Conservation (phyloP, 495 filamentous ascomycete genomes). For the Cercophora scortea region DNA sequence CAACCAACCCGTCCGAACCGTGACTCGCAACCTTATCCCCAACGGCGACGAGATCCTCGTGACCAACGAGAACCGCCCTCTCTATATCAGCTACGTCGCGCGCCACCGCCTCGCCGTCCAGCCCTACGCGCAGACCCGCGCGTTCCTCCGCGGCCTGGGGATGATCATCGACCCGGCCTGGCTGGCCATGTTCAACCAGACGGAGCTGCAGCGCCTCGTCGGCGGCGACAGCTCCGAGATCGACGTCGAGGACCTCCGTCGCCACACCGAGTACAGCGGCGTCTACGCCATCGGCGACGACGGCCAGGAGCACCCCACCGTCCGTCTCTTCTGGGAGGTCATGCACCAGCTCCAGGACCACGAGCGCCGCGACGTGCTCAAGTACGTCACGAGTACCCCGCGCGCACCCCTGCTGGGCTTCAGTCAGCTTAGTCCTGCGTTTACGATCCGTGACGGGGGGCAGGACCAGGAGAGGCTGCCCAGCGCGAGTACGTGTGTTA, state of each 20-base stretch:
- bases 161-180: slow-evolving; percentile 86
- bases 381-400: slow-evolving; percentile 92
- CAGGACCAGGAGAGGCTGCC: slow-evolving; percentile 72
- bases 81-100: slow-evolving; percentile 91
- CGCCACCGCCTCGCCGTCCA: slow-evolving; percentile 78
- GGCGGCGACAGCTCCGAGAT: slow-evolving; percentile 80
- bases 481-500: slow-evolving; percentile 95
- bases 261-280: slow-evolving; percentile 80
- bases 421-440: slow-evolving; percentile 72
- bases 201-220: slow-evolving; percentile 85
- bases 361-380: slow-evolving; percentile 78
- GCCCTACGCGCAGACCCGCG: slow-evolving; percentile 67
- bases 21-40: slow-evolving; percentile 67
- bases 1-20: slow-evolving; percentile 39
- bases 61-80: slow-evolving; percentile 81
- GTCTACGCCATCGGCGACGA: slow-evolving; percentile 85
- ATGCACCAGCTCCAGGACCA: slow-evolving; percentile 65
- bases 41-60: slow-evolving; percentile 71
- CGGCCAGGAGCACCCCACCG: slow-evolving; percentile 70
- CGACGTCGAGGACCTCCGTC: slow-evolving; percentile 79
- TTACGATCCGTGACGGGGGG: slow-evolving; percentile 85
- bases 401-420: slow-evolving; percentile 91
- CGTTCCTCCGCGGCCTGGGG: slow-evolving; percentile 78
- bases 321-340: slow-evolving; percentile 88
- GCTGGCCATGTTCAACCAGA: slow-evolving; percentile 98